Base-by-base conservation (phyloP, 2,329 filamentous ascomycete genomes). In the Diaporthe aspalathi region DNA sequence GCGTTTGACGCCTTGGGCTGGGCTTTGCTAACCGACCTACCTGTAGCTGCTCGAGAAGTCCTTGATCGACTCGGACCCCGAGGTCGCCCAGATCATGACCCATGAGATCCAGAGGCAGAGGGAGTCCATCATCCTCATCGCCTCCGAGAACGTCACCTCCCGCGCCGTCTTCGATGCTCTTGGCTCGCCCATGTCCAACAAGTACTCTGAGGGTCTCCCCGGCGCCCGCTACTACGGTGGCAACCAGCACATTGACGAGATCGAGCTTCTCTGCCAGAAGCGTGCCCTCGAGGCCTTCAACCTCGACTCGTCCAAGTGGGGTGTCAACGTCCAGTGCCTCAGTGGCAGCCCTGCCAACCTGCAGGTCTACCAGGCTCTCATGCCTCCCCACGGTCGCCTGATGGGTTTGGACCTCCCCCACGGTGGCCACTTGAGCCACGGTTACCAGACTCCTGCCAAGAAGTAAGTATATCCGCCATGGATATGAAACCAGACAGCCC, bases 91-190 rank as follows among this genome's bases (percentile, higher is more conserved):
- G 86, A 97, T 99, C 85, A 98, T 99, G 95, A 93, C 94, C 88
- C 91, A 93, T 79, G 95, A 98, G 86, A 93, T 98, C 80, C 91
- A 97, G 89, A 94, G 96, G 81, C 96, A 99, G 88, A 92, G 94
- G 83, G 95, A 99, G 89, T 98, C 95, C 78, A 97, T 99, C 84
- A 94, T 98, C 81, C 92, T 99, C 82, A 99, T 99, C 79, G 95
- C 96, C 80, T 98, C 96, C 70, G 96, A 99, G 88, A 99, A 99
- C 88, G 95, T 99, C 85, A 99, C 96, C 72, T 99, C 96, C 74
- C 94, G 95, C 78, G 95, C 96, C 79, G 96, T 99, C 80, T 97
- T 97, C 86, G 95, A 99, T 86, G 96, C 96, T 73, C 91, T 99
- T 76, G 96, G 96, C 79, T 95, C 92, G 72, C 92, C 93, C 83